Conservation (phyloP, 2,329 filamentous ascomycete species). For the Hypoxylon sp. region DNA sequence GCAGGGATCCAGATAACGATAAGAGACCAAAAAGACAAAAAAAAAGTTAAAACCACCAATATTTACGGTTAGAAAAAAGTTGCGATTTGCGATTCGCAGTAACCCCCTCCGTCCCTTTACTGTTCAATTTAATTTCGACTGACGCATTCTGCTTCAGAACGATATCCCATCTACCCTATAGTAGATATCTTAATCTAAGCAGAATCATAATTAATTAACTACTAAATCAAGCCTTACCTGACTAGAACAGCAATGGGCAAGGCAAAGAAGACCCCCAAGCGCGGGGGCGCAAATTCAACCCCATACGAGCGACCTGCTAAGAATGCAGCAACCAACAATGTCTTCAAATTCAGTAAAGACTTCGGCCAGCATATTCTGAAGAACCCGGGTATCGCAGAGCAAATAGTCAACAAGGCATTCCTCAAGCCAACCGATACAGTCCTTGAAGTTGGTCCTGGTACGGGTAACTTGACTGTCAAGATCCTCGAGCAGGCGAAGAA, state of each 20-base stretch:
- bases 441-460: conserved; percentile 85
- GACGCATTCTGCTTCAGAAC: conserved; percentile 13
- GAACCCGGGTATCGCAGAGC: conserved; percentile 78
- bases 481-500: conserved; percentile 90
- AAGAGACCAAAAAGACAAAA: too few relatives aligned
- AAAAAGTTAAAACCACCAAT: conserved; percentile 19
- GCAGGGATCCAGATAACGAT: conserved; percentile 19
- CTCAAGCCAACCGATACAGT: conserved; percentile 91
- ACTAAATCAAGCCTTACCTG: background rate
- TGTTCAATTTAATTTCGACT: conserved; percentile 2
- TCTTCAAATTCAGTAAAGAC: conserved; percentile 94
- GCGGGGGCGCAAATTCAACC: conserved; percentile 45
- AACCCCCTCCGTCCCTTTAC: conserved; percentile 29
- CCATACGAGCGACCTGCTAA: conserved; percentile 55
- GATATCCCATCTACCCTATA: too few relatives aligned
- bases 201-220: too few relatives aligned
- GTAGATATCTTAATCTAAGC: too few relatives aligned
- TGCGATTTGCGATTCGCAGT: conserved; percentile 23
- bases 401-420: conserved; percentile 81
- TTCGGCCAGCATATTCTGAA: conserved; percentile 91
- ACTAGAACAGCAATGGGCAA: conserved; percentile 52
- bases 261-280: conserved; percentile 51
- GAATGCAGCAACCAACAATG: conserved; percentile 69
- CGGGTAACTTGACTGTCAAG: conserved; percentile 84
- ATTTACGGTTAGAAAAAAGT: conserved; percentile 22